Percentiles rank a stretch among this genome's conserved stretches.
Evolutionary conservation across 495 filamentous ascomycete species (phyloP).

Genomic region (Hyaloscypha variabilis): DNA sequence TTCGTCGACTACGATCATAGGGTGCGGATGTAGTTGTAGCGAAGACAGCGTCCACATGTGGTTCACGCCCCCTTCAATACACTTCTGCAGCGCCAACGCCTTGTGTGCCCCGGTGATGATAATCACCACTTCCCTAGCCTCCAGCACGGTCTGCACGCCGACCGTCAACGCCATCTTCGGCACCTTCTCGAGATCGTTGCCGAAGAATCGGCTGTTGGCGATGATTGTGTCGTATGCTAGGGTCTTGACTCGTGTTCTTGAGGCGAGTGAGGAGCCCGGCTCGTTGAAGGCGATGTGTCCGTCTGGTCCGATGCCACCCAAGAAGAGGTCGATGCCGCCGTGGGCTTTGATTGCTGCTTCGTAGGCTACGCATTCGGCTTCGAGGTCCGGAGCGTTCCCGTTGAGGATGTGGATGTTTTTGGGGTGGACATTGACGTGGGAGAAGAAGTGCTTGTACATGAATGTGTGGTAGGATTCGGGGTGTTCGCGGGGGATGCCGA

Average conservation of each 20-base stretch:
- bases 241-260: slow-evolving; percentile 82
- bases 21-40: slow-evolving; percentile 77
- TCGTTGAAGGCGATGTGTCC: slow-evolving; percentile 93
- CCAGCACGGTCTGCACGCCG: slow-evolving; percentile 84
- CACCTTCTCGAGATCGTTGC: slow-evolving; percentile 68
- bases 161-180: slow-evolving; percentile 85
- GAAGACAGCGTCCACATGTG: slow-evolving; percentile 89
- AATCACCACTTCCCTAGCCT: slow-evolving; percentile 80
- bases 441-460: slow-evolving; percentile 92
- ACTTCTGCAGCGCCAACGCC: slow-evolving; percentile 76
- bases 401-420: slow-evolving; percentile 85
- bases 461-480: slow-evolving; percentile 86
- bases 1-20: slow-evolving; percentile 82
- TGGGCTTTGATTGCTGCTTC: slow-evolving; percentile 74
- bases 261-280: slow-evolving; percentile 78
- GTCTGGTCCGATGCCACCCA: slow-evolving; percentile 83
- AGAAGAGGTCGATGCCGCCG: slow-evolving; percentile 84
- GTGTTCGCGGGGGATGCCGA: slow-evolving; percentile 79
- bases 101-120: slow-evolving; percentile 83
- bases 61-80: slow-evolving; percentile 80
- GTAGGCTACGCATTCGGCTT: slow-evolving; percentile 76
- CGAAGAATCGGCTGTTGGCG: slow-evolving; percentile 85
- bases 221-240: slow-evolving; percentile 85
- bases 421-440: slow-evolving; percentile 79
- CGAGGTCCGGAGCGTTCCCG: slow-evolving; percentile 75